phyloP scores from a whole-genome alignment of 2,329 filamentous ascomycete genomes.

The Neobulgaria alba region DNA sequence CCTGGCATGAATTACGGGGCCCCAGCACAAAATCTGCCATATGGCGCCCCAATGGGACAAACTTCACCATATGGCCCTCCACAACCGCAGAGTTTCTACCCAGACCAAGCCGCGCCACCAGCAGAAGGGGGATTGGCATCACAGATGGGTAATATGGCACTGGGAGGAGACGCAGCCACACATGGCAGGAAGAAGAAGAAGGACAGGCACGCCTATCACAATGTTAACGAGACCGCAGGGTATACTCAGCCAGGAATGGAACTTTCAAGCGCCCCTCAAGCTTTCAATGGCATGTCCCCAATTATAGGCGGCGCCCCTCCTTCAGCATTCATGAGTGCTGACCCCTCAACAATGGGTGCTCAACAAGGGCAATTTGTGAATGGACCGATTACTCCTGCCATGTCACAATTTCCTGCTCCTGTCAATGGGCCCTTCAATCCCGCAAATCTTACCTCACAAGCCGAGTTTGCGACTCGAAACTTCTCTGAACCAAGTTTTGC shows the following conservation, averaged over 20 bases:
- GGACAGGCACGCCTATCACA: constrained; percentile 87
- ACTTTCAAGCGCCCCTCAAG: constrained; percentile 47
- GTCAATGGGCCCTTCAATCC: constrained; percentile 44
- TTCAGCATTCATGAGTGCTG: constrained; percentile 48
- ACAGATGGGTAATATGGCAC: constrained; percentile 71
- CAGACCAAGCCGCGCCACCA: constrained; percentile 25
- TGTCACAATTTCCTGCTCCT: constrained; percentile 54
- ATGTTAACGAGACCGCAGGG: constrained; percentile 62
- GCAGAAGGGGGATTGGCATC: constrained; percentile 44
- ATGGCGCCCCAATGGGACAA: constrained; percentile 19
- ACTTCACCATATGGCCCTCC: constrained; percentile 27
- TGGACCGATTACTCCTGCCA: constrained; percentile 35
- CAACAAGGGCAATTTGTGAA: constrained; percentile 39
- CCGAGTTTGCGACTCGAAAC: constrained; percentile 39
- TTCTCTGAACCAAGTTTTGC: constrained; percentile 29
- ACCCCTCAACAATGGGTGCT: constrained; percentile 33
- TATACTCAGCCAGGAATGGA: too few relatives aligned
- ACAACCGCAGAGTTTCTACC: constrained; percentile 17
- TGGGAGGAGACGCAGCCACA: constrained; percentile 44
- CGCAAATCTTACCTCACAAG: constrained; percentile 33
- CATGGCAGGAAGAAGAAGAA: constrained; percentile 71
- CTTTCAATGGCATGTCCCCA: constrained; percentile 60
- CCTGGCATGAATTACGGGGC: constrained; percentile 13
- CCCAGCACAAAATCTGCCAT: constrained; percentile 10
- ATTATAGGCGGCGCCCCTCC: constrained; percentile 46